Evolutionary conservation across 495 filamentous ascomycete species (phyloP).

Genomic region (Podospora appendiculata): DNA sequence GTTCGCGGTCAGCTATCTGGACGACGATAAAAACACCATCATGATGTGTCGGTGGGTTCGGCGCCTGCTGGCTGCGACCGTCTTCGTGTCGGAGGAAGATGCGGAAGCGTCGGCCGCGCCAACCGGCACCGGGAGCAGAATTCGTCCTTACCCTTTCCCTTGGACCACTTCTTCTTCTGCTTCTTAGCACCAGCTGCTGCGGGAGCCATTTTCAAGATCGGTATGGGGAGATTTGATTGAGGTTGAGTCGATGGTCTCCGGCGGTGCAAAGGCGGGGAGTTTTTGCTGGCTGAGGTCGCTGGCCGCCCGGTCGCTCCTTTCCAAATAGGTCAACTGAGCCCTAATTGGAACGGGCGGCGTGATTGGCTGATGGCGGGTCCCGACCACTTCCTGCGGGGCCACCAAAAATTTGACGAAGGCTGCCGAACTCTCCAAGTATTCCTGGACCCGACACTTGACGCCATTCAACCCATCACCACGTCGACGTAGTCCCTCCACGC

Average conservation of each 20-base stretch:
- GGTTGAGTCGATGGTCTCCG: conserved; percentile 28
- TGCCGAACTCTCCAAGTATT: conserved; percentile 15
- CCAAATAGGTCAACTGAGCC: conserved; percentile 31
- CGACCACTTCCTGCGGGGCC: conserved; percentile 23
- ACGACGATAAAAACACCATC: not conserved
- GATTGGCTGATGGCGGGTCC: conserved; percentile 20
- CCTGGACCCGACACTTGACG: conserved; percentile 10
- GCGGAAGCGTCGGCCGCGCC: not conserved
- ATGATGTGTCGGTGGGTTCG: not conserved
- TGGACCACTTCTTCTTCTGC: conserved; percentile 99
- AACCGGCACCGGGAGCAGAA: not conserved
- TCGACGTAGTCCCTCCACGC: conserved; percentile 10
- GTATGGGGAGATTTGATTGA: conserved; percentile 34
- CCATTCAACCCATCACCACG: conserved; percentile 21
- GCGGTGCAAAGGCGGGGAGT: conserved; percentile 29
- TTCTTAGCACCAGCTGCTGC: conserved; percentile 86
- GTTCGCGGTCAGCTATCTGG: conserved; percentile 12
- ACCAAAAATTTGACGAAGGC: conserved; percentile 32
- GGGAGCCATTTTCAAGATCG: conserved; percentile 55
- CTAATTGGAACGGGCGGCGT: conserved; percentile 21
- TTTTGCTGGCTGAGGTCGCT: conserved; percentile 20
- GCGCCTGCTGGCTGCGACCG: not conserved
- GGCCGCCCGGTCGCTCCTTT: not conserved
- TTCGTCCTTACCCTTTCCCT: conserved; percentile 64
- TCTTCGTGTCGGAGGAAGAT: too few species aligned